Base-by-base conservation (phyloP, 1,139 yeast genomes). In the Debaryomyces fabryi region DNA sequence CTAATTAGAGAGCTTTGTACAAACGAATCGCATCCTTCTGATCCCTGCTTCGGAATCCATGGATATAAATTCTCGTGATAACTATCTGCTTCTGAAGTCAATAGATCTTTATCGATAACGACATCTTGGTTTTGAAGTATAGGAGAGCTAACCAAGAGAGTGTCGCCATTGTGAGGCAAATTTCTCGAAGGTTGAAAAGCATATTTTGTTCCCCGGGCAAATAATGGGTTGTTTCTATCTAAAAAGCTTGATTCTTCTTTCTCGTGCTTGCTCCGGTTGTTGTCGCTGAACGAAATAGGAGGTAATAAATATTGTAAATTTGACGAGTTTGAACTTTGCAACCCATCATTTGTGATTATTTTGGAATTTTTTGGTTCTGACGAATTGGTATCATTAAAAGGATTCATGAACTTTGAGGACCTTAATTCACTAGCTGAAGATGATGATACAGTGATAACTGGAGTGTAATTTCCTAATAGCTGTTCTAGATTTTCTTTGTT, bases 361-460 rank as follows among this genome's bases (percentile, higher is more conserved):
- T 39, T 48, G 18, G 41, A 27, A 30, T 33, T 12, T 39, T 35
- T 45, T 13, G 46, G 32, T 21, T 49, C 49, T 4, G 50, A 47
- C 6, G 51, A 50, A 25, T 39, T 36, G 10, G 48, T 44, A 32
- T 37, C 48, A 32, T 50, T 46, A 29, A 48, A 50, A 9, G 49
- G 46, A 15, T 41, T 46, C 35, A 46, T 37, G 6, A 44, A 15
- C 27, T 44, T 49, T 6, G 52, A 49, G 10, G 42, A 23, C 4
- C 44, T 12, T 23, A 39, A 36, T 18, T 38, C 48, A 5, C 41
- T 40, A 12, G 23, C 38, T 10, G 44, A 43, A 9, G 49, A 44
- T 4, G 49, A 41, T 7, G 47, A 45, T 3, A 39, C 47, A 4
- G 47, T 45, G 8, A 45, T 45, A 3, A 45, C 44, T 24, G 47